Percentiles rank a stretch among this genome's conserved stretches.
These are phyloP conservation scores for Furcasterigmium furcatum DNA, from an alignment of 2,329 filamentous ascomycete species.

Conservation along the genomic window DNA sequence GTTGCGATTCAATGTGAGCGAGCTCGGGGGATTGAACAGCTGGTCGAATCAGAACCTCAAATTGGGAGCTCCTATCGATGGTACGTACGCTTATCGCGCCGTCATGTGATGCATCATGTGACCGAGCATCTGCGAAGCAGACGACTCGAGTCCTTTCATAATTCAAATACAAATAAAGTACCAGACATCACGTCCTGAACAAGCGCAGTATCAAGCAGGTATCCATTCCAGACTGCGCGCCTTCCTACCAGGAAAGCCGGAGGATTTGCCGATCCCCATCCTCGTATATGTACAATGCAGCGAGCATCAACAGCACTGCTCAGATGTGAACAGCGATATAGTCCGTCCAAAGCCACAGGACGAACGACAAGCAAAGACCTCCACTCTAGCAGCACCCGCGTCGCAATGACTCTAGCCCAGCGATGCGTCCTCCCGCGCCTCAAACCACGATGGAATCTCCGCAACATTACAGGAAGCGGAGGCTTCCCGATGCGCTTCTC, in stretches of 20 bases:
- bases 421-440: neutral
- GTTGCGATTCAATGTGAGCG: neutral
- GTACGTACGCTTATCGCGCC: too few relatives aligned
- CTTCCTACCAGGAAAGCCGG: neutral
- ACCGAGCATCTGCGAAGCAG: too few relatives aligned
- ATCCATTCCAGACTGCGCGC: neutral
- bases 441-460: neutral
- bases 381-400: too few relatives aligned
- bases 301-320: neutral
- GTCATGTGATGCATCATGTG: too few relatives aligned
- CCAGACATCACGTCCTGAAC: too few relatives aligned
- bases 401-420: too few relatives aligned
- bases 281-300: neutral
- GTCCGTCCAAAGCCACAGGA: too few relatives aligned
- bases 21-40: neutral
- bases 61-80: neutral
- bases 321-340: too few relatives aligned
- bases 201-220: neutral
- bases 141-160: too few relatives aligned
- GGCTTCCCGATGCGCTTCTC: slow-evolving; percentile 34
- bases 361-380: too few relatives aligned
- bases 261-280: neutral
- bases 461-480: slow-evolving; percentile 39
- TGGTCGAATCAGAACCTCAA: neutral
- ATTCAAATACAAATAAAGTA: too few relatives aligned